A percentile compares a stretch with the other conserved stretches of the same genome.
phyloP scores from a whole-genome alignment of 441 rosid genomes.

The Erodium chrysanthum region DNA sequence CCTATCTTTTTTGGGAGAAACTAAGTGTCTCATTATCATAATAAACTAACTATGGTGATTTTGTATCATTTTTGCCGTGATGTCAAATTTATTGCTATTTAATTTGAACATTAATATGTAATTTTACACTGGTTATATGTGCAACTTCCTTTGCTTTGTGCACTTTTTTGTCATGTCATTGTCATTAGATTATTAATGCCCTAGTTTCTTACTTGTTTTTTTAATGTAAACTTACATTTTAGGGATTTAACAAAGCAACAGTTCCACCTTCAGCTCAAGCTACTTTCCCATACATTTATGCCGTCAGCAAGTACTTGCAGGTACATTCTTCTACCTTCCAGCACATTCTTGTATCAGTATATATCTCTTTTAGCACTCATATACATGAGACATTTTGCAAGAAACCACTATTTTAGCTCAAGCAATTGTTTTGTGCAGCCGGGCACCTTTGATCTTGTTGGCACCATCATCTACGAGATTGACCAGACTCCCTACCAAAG shows the following conservation, averaged over 20 bases:
- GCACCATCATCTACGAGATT: conserved; percentile 67
- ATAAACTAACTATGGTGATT: background rate
- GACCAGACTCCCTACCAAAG: conserved; percentile 68
- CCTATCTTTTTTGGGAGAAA: background rate
- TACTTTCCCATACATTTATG: conserved; percentile 70
- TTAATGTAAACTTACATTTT: conserved; percentile 15
- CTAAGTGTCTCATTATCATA: background rate
- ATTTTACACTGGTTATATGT: background rate
- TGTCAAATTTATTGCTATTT: background rate
- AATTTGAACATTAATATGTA: background rate
- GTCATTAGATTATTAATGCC: background rate
- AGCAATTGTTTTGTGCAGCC: conserved; percentile 40
- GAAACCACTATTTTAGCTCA: background rate
- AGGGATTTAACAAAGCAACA: conserved; percentile 87
- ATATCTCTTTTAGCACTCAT: background rate
- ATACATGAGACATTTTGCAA: background rate
- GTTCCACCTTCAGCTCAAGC: conserved; percentile 75
- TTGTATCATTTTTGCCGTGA: background rate
- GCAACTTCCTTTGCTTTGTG: background rate
- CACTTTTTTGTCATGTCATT: background rate
- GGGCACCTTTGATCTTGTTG: conserved; percentile 94
- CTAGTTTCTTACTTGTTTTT: background rate
- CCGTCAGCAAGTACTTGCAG: conserved; percentile 92
- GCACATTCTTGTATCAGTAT: background rate
- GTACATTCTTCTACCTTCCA: conserved; percentile 25